These are phyloP conservation scores for Globisporangium emineosum DNA, from an alignment of 352 stramenopile species.

Conservation along the genomic window DNA sequence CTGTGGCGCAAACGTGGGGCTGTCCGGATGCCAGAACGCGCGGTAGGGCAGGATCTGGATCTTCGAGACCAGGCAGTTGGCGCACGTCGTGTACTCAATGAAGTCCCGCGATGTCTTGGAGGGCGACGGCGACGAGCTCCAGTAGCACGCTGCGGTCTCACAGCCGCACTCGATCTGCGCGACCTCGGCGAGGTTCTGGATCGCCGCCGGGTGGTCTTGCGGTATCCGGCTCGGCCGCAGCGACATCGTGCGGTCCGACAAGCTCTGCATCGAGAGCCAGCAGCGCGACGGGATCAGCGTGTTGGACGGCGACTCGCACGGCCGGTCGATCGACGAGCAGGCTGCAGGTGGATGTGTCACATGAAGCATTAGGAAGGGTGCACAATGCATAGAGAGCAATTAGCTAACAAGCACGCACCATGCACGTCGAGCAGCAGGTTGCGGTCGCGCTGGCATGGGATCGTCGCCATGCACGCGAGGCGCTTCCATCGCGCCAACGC, in stretches of 20 bases:
- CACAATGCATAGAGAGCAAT: too few species aligned
- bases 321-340: conserved; percentile 32
- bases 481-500: conserved; percentile 25
- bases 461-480: conserved; percentile 22
- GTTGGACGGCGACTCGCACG: conserved; percentile 30
- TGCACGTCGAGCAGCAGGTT: conserved; percentile 24
- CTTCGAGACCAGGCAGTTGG: conserved; percentile 37
- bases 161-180: conserved; percentile 70
- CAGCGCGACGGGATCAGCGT: conserved; percentile 33
- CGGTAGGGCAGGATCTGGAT: conserved; percentile 71
- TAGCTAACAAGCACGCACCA: too few species aligned
- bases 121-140: conserved; percentile 24
- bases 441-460: conserved; percentile 15
- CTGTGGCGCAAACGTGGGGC: conserved; percentile 62
- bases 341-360: neutral
- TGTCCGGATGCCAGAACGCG: conserved; percentile 74
- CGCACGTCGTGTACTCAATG: conserved; percentile 58
- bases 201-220: conserved; percentile 24
- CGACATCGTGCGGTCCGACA: conserved; percentile 31
- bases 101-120: conserved; percentile 36
- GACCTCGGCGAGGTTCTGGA: conserved; percentile 39
- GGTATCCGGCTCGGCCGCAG: conserved; percentile 8
- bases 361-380: too few species aligned
- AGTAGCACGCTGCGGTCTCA: conserved; percentile 64
- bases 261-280: conserved; percentile 26